Evolutionary conservation across 176 grass and related monocot genomes (phyloP), one percentile per base, ranked within the genome.

Genomic region (Otatea glauca): DNA sequence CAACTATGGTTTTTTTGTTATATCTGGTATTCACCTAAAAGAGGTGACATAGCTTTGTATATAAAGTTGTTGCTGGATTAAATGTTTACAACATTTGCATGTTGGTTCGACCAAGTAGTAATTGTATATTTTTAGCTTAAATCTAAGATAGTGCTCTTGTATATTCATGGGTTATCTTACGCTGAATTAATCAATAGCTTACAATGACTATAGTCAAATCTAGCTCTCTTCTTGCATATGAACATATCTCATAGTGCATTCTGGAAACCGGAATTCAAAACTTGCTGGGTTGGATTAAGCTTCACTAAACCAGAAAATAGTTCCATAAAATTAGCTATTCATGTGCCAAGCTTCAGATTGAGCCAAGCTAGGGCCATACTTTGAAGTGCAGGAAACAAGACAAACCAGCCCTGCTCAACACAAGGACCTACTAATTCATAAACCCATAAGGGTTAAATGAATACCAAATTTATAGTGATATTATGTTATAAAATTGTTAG

Each of bases 181-280:
- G 34, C 3, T 78, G 4, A 49, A 49, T 50, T 69, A 51, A 35
- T 60, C 55, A 20, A n/a, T n/a, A n/a, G n/a, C n/a, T n/a, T n/a
- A n/a, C n/a, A n/a, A n/a, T n/a, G n/a, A n/a, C n/a, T n/a, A n/a
- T n/a, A n/a, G n/a, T n/a, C n/a, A n/a, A n/a, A n/a, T n/a, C n/a
- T n/a, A n/a, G n/a, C n/a, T n/a, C 11, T n/a, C 18, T 68, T 68
- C 51, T 85, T 80, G 76, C 51, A 81, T 72, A 65, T 64, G 42
- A 63, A 88, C 11, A 88, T 4, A 63, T 81, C 15, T 38, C 25
- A 35, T 13, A 9, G 58, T 47, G 44, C 72, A 82, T 55, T 82
- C 55, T 66, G 24, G 24, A 76, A 85, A 54, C 59, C 9, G 54
- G 32, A 80, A 89, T 20, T 74, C 62, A n/a, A 75, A 60, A 77